Conservation (phyloP, 108 stramenopile species). For the Nitzschia sp. region DNA sequence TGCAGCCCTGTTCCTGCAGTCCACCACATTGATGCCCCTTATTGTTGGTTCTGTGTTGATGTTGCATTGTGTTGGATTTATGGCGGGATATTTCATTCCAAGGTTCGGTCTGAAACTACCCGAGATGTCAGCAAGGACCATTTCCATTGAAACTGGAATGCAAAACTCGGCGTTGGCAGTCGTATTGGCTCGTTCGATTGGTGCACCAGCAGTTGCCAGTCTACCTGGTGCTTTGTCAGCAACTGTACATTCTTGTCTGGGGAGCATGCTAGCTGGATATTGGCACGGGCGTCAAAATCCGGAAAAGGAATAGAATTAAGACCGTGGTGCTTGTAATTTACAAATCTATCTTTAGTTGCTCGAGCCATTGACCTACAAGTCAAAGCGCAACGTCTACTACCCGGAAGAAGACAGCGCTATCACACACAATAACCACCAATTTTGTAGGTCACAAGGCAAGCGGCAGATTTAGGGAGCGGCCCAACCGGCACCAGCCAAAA, state of each 20-base stretch:
- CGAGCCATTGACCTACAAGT: too few species aligned
- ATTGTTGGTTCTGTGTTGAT: constrained; percentile 60
- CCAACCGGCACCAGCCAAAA: constrained; percentile 8
- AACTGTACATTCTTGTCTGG: constrained; percentile 87
- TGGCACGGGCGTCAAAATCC: constrained; percentile 55
- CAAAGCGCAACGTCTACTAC: too few species aligned
- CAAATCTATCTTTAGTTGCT: too few species aligned
- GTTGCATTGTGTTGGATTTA: constrained; percentile 84
- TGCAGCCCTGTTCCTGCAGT: constrained; percentile 45
- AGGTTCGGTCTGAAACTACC: constrained; percentile 45
- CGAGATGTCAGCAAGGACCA: constrained; percentile 70
- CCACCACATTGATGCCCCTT: constrained; percentile 32
- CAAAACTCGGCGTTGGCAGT: constrained; percentile 94
- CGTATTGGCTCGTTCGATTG: constrained; percentile 87
- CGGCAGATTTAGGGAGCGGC: neutral
- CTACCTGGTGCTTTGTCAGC: constrained; percentile 92
- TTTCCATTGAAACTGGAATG: constrained; percentile 95
- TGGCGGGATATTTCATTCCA: constrained; percentile 72
- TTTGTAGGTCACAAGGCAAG: too few species aligned
- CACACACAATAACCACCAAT: too few species aligned
- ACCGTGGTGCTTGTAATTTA: too few species aligned
- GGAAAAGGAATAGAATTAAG: neutral
- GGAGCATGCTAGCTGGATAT: constrained; percentile 79
- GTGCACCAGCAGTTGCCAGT: constrained; percentile 70
- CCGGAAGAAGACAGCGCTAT: too few species aligned